phyloP scores from a whole-genome alignment of 176 grass and related monocot species.

The Neostapfia colusana region DNA sequence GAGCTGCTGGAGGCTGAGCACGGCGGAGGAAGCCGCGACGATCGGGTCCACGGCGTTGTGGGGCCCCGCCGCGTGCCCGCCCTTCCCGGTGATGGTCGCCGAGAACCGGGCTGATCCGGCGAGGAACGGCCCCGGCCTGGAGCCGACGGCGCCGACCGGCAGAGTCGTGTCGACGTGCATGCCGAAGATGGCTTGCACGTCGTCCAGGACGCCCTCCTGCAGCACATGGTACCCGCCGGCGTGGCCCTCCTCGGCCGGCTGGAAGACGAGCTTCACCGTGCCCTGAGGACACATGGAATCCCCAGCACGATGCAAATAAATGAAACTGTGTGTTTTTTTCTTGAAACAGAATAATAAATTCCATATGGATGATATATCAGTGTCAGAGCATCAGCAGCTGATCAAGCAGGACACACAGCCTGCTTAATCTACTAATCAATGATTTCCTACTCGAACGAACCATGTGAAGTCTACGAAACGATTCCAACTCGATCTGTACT shows the following conservation, averaged over 20 bases:
- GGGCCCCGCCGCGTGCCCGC: constrained; percentile 62
- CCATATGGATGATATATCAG: too few species aligned
- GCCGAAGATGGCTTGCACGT: constrained; percentile 55
- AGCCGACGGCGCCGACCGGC: constrained; percentile 45
- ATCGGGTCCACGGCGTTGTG: constrained; percentile 56
- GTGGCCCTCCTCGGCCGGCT: constrained; percentile 70
- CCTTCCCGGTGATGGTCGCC: constrained; percentile 61
- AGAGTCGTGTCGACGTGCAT: constrained; percentile 40
- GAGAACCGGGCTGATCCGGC: constrained; percentile 61
- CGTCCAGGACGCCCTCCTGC: constrained; percentile 54
- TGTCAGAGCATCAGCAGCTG: too few species aligned
- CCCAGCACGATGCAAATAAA: background rate
- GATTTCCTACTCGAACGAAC: too few species aligned
- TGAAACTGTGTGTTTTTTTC: background rate
- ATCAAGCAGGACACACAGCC: too few species aligned
- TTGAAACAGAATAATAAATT: background rate
- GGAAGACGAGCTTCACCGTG: constrained; percentile 79
- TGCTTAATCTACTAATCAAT: too few species aligned
- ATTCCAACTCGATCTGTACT: background rate
- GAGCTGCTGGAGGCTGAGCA: constrained; percentile 65
- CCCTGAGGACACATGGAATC: constrained; percentile 32
- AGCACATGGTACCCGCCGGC: constrained; percentile 70
- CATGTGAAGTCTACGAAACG: background rate
- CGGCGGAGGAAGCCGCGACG: constrained; percentile 40
- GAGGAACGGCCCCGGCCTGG: constrained; percentile 57